Base-by-base conservation (phyloP, 169 alveolate genomes). In the Theileria equi region DNA sequence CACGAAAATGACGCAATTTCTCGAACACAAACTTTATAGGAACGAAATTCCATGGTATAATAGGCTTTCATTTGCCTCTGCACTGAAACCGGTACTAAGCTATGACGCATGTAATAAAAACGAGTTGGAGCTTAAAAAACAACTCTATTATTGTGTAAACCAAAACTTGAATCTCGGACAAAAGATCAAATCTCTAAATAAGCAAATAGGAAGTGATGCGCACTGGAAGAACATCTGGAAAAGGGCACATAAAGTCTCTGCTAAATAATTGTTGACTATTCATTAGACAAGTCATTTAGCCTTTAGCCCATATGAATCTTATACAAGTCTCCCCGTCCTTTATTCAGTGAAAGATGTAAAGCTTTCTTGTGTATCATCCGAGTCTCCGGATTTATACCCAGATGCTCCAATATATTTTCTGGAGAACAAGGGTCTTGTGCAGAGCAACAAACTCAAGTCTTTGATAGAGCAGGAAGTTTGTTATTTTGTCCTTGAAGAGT, bases 211-310 rank as follows among this genome's bases (percentile, higher is more conserved):
- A n/a, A 54, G 41, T 17, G 70, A 63, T 16, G 4, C 10, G 11
- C 84, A 74, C 66, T 74, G 84, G 84, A 64, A 64, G 29, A 29
- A 34, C 28, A 52, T 74, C 1, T 74, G 80, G 84, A 8, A 25
- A 3, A 43, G 79, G 44, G 34, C 55, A 35, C 70, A 17, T 36
- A n/a, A n/a, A n/a, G n/a, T n/a, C n/a, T n/a, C n/a, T n/a, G n/a
- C n/a, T n/a, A n/a, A n/a, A n/a, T n/a, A n/a, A n/a, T n/a, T n/a
- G n/a, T n/a, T n/a, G n/a, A n/a, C n/a, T n/a, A n/a, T n/a, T n/a
- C n/a, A n/a, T n/a, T n/a, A n/a, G n/a, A n/a, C n/a, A n/a, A n/a
- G n/a, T n/a, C n/a, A n/a, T n/a, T n/a, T n/a, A n/a, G n/a, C n/a
- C n/a, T n/a, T n/a, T n/a, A n/a, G n/a, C n/a, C n/a, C n/a, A n/a